Conservation (phyloP, 2,329 filamentous ascomycete species). For the Pestalotiopsis sp. region DNA sequence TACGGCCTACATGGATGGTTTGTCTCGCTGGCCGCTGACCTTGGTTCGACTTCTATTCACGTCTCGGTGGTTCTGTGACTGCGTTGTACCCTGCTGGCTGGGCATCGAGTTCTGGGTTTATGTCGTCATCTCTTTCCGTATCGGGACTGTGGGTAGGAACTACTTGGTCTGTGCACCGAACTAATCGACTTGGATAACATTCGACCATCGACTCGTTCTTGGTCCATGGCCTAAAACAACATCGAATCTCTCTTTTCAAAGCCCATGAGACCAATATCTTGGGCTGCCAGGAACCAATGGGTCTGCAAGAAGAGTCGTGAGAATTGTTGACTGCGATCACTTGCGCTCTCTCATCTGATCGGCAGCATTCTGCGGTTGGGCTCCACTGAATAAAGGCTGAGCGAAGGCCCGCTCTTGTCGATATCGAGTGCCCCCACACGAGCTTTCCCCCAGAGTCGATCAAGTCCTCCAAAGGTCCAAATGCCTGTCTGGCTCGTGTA, state of each 20-base stretch:
- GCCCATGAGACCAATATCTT: neutral
- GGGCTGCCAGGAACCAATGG: neutral
- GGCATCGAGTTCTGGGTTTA: constrained; percentile 2
- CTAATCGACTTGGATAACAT: neutral
- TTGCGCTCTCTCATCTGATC: no score
- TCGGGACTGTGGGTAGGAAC: neutral
- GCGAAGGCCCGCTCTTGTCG: neutral
- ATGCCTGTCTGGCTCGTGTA: neutral
- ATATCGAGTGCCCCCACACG: neutral
- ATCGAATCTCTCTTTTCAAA: neutral
- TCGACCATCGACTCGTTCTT: neutral
- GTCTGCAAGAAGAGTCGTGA: no score
- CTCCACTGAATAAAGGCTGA: neutral
- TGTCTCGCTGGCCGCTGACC: neutral
- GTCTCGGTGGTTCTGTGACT: constrained; percentile 1
- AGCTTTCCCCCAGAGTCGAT: neutral
- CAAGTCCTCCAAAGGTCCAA: neutral
- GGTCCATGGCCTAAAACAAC: neutral
- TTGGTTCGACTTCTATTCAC: neutral
- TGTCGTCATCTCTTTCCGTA: constrained; percentile 10
- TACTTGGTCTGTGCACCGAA: neutral
- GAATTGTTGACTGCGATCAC: no score
- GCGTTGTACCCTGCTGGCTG: constrained; percentile 12
- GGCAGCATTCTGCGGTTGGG: neutral
- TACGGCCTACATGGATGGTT: neutral